These are phyloP conservation scores for Citrus trifoliata DNA, from an alignment of 345 rosid genomes.

Conservation along the genomic window DNA sequence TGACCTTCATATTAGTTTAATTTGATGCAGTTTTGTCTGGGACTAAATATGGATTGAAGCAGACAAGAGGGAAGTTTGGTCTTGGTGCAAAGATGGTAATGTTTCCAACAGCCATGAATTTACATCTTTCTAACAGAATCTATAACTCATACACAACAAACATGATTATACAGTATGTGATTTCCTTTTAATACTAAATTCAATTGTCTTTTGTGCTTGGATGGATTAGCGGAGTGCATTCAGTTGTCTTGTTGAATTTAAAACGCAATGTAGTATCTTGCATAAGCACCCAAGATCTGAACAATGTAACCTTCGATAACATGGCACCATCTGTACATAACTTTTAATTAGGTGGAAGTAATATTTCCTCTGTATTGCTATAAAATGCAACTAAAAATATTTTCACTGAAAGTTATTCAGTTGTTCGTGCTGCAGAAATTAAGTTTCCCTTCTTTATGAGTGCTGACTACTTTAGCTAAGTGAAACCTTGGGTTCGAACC, in stretches of 20 bases:
- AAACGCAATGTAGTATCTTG: background rate
- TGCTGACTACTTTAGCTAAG: no score
- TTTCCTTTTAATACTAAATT: background rate
- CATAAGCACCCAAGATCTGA: background rate
- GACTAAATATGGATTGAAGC: constrained; percentile 95
- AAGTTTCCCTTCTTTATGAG: background rate
- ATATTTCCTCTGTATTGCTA: background rate
- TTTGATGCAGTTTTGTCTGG: constrained; percentile 77
- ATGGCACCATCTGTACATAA: background rate
- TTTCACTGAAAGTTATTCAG: background rate
- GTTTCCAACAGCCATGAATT: background rate
- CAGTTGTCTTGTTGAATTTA: background rate
- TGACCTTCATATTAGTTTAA: constrained; percentile 12
- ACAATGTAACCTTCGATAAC: background rate
- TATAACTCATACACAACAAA: background rate
- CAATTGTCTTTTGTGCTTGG: background rate
- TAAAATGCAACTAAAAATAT: background rate
- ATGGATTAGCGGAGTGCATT: background rate
- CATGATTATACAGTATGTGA: background rate
- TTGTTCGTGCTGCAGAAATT: background rate
- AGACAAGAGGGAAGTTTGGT: constrained; percentile 98
- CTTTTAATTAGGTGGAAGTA: background rate
- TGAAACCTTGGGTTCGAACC: no score
- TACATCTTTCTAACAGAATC: constrained; percentile 4
- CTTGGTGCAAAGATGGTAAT: constrained; percentile 98